Evolutionary conservation across 352 stramenopile species (phyloP), one percentile per base, ranked within the genome.

Genomic region (Pythium dissotocum): DNA sequence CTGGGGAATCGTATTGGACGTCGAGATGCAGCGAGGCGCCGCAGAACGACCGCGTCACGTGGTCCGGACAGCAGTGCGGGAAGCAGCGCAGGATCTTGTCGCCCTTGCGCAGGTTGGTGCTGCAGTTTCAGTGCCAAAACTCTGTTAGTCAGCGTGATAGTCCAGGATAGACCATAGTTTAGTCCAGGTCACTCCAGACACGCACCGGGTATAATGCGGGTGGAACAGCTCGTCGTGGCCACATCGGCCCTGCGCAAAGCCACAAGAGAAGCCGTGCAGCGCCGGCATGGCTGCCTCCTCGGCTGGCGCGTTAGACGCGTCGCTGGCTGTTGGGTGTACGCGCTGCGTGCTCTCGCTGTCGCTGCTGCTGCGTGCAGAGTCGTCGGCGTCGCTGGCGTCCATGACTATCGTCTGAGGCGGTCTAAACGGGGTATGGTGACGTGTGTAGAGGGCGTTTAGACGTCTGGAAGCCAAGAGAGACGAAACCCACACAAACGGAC

Each of bases 81-180:
- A 88, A 90, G 72, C 79, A 90, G 51, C 80, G 77, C 60, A 88
- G 40, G 71, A 88, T 88, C 78, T 87, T 68, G 61, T 53, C 42
- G 36, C 61, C 61, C 32, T 61, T 61, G 53, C 36, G 42, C 13
- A 53, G 53, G 53, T 68, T 68, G 1, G 61, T 68, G 36, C 61
- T 68, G 38, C 9, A 44, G 38, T n/a, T 44, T 44, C 35, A 10
- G 16, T 13, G 13, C 13, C 38, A 44, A 14, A 44, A 14, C 9
- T 44, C 4, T 9, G 13, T 30, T 30, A 30, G 28, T 30, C 28
- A 30, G 28, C 35, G 26, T 7, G 42, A n/a, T 26, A 49, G 42
- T 49, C 16, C 16, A 13, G 42, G 42, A 18, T 44, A 40, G 35
- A 40, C 38, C 9, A 4, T 44, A 30, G 9, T 14, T 44, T 44